Percentiles rank a stretch among this genome's conserved stretches.
phyloP scores from a whole-genome alignment of 164 flowering plant species.

The Annona cherimola region DNA sequence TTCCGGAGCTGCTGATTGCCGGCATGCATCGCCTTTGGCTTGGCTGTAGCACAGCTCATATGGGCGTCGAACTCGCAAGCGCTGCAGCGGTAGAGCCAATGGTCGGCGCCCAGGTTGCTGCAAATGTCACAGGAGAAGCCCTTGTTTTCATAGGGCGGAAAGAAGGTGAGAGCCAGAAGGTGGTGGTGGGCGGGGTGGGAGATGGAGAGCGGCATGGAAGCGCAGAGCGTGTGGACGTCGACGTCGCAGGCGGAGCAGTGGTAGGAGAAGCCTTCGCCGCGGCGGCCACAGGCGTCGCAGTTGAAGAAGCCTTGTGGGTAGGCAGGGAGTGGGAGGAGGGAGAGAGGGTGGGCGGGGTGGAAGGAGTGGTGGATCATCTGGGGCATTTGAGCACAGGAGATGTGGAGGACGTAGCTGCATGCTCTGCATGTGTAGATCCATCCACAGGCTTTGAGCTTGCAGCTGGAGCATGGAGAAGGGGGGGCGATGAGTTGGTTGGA shows the following conservation, averaged over 20 bases:
- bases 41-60: constrained; percentile 25
- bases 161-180: constrained; percentile 26
- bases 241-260: constrained; percentile 26
- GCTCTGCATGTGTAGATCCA: constrained; percentile 16
- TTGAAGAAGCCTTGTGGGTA: constrained; percentile 33
- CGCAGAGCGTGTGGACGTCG: constrained; percentile 34
- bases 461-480: constrained; percentile 10
- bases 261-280: constrained; percentile 39
- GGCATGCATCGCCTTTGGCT: constrained; percentile 1
- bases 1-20: not conserved
- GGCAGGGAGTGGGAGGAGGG: constrained; percentile 25
- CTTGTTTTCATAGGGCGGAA: constrained; percentile 23
- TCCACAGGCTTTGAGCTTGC: constrained; percentile 14
- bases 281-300: constrained; percentile 39
- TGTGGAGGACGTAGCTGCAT: constrained; percentile 27
- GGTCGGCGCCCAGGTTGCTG: constrained; percentile 15
- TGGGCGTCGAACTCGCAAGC: constrained; percentile 38
- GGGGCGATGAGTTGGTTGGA: not conserved
- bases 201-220: constrained; percentile 23
- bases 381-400: constrained; percentile 18
- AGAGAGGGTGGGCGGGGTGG: constrained; percentile 26
- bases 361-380: constrained; percentile 24
- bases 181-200: constrained; percentile 31
- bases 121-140: constrained; percentile 37
- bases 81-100: constrained; percentile 39